phyloP scores from a whole-genome alignment of 208 protist species.

The Crithidia thermophila region DNA sequence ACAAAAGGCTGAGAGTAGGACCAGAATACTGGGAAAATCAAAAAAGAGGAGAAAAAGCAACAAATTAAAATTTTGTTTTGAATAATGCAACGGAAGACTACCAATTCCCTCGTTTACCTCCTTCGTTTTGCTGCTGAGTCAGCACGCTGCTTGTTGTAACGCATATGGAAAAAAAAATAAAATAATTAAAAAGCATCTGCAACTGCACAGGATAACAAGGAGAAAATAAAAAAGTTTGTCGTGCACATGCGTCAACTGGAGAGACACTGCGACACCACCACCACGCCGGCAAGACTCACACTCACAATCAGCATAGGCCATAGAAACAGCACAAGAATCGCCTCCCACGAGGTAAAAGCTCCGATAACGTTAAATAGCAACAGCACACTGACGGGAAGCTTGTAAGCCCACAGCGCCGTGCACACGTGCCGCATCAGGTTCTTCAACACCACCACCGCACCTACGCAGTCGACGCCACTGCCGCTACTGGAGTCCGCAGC shows the following conservation, averaged over 20 bases:
- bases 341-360: constrained; percentile 9
- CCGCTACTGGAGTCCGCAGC: too few species aligned
- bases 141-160: too few species aligned
- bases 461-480: background rate
- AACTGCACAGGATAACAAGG: background rate
- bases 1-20: too few species aligned
- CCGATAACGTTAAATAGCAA: constrained; percentile 10
- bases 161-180: too few species aligned
- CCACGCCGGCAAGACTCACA: constrained; percentile 1
- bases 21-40: too few species aligned
- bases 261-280: background rate
- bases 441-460: background rate
- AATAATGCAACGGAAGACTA: too few species aligned
- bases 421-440: constrained; percentile 2
- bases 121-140: too few species aligned
- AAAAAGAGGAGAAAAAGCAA: too few species aligned
- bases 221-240: constrained; percentile 6
- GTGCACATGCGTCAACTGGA: background rate
- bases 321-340: constrained; percentile 13
- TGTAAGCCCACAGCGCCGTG: background rate
- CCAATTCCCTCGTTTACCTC: too few species aligned
- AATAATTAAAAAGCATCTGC: too few species aligned
- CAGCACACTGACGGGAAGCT: constrained; percentile 1
- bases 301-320: constrained; percentile 19
- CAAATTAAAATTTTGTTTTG: too few species aligned